Conservation (phyloP, 78 protist species). For the slime mould (Dictyostelium discoideum) region DNA sequence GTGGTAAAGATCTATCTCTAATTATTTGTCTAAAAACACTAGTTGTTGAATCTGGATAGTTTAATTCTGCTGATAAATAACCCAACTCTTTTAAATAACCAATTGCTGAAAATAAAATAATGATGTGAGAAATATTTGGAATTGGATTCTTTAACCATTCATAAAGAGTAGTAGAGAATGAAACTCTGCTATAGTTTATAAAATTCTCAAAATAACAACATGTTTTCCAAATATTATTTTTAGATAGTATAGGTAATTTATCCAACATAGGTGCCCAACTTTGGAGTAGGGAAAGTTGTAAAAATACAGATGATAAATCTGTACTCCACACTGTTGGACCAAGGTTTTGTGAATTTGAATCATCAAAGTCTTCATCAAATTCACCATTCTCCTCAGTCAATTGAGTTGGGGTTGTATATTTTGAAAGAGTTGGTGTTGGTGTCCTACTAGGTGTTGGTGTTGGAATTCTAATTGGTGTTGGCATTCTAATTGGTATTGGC, state of each 20-base stretch:
- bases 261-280: constrained; percentile 38
- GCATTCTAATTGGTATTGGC: neutral
- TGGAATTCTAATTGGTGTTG: neutral
- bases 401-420: neutral
- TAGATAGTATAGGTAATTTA: neutral
- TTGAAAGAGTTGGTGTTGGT: neutral
- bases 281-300: constrained; percentile 39
- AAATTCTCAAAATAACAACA: constrained; percentile 36
- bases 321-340: constrained; percentile 51
- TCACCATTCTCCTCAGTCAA: neutral
- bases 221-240: constrained; percentile 58
- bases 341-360: neutral
- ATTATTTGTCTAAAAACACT: constrained; percentile 43
- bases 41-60: neutral
- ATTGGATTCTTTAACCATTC: constrained; percentile 60
- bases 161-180: constrained; percentile 33
- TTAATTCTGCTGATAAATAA: constrained; percentile 11
- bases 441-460: neutral
- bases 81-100: constrained; percentile 77
- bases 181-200: constrained; percentile 34
- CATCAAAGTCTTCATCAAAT: neutral
- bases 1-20: neutral
- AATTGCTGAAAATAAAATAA: constrained; percentile 68
- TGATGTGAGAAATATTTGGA: constrained; percentile 49
- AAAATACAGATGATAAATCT: constrained; percentile 49